These are phyloP conservation scores for Leptodermis oblonga DNA, from an alignment of 257 asterid genomes.

Conservation along the genomic window DNA sequence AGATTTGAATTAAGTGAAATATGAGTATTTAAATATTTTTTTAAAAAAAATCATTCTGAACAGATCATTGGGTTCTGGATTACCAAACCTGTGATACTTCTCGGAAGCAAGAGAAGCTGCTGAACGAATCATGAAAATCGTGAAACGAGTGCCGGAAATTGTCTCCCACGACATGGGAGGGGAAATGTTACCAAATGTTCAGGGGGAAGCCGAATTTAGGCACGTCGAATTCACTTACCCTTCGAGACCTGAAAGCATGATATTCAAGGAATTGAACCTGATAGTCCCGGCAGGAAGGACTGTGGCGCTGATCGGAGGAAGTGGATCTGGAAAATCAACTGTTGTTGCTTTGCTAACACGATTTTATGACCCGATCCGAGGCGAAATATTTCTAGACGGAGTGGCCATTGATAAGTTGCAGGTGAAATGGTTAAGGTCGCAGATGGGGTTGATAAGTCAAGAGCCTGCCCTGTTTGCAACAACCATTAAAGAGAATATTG, in stretches of 20 bases:
- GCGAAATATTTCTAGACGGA: constrained; percentile 72
- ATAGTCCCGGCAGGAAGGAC: constrained; percentile 68
- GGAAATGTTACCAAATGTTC: constrained; percentile 37
- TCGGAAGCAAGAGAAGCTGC: constrained; percentile 78
- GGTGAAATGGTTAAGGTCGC: constrained; percentile 84
- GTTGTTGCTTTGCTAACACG: constrained; percentile 70
- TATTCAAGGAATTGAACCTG: constrained; percentile 55
- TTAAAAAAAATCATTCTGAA: background rate
- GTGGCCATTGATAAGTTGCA: constrained; percentile 66
- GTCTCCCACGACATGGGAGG: constrained; percentile 67
- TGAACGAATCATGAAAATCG: constrained; percentile 61
- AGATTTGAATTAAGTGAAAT: too few relatives aligned
- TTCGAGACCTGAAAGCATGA: constrained; percentile 63
- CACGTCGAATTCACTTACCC: constrained; percentile 64
- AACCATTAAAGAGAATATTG: constrained; percentile 73
- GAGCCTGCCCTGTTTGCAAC: constrained; percentile 93
- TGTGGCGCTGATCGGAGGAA: constrained; percentile 87
- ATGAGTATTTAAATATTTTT: too few relatives aligned
- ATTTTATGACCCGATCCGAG: constrained; percentile 70
- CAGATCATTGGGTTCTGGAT: constrained; percentile 77
- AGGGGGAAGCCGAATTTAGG: constrained; percentile 67
- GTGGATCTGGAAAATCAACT: constrained; percentile 93
- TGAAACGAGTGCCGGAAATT: constrained; percentile 62
- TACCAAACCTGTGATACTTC: constrained; percentile 65
- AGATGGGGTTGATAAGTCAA: constrained; percentile 93